A percentile compares a stretch with the other conserved stretches of the same genome.
These are phyloP conservation scores for Hyphopichia fennica DNA, from an alignment of 1,139 yeast species.

Conservation along the genomic window DNA sequence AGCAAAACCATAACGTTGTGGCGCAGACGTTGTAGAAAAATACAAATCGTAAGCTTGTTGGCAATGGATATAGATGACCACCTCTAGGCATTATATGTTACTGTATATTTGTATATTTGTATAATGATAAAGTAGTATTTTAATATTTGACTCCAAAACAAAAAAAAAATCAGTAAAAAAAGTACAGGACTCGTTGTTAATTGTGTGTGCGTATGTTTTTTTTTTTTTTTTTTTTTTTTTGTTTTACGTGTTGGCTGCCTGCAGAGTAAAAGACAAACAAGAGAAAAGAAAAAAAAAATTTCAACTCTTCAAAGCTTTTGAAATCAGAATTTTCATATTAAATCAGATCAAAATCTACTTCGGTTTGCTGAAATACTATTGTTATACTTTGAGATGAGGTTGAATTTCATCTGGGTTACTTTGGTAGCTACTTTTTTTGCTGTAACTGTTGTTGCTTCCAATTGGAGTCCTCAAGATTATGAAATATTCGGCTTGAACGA, in stretches of 20 bases:
- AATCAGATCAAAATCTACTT: too few species aligned
- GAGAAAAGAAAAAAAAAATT: not conserved
- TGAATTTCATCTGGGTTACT: not conserved
- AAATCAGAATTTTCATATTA: too few species aligned
- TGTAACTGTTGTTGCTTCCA: constrained; percentile 15
- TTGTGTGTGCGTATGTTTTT: too few species aligned
- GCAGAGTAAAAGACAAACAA: too few species aligned
- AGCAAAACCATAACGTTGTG: constrained; percentile 52
- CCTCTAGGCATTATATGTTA: constrained; percentile 1
- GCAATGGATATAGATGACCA: constrained; percentile 31
- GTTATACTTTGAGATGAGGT: too few species aligned
- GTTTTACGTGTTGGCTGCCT: not conserved
- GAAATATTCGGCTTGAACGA: constrained; percentile 80
- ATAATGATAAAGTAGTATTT: not conserved
- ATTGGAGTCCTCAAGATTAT: constrained; percentile 60
- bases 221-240: too few species aligned
- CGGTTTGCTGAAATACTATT: too few species aligned
- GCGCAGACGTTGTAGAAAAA: constrained; percentile 38
- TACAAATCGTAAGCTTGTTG: constrained; percentile 29
- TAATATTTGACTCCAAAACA: too few species aligned
- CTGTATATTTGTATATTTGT: not conserved
- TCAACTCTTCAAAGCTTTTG: too few species aligned
- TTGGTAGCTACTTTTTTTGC: not conserved
- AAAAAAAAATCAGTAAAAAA: too few species aligned
- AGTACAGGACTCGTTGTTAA: too few species aligned